phyloP scores from a whole-genome alignment of 225 moss, liverwort and hornwort species.

The Pseudisothecium myosuroides region DNA sequence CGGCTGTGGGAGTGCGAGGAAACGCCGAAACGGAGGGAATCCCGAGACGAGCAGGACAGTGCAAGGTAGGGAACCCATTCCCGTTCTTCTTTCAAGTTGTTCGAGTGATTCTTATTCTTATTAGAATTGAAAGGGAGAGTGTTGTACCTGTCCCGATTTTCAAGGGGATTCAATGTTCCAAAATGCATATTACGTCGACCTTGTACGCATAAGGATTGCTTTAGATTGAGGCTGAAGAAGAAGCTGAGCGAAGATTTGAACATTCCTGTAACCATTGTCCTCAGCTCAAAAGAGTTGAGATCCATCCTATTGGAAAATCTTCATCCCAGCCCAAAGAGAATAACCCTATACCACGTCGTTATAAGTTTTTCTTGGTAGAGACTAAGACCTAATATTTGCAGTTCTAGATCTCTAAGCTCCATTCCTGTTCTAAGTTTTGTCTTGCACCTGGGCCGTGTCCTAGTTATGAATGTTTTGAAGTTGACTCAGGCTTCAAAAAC shows the following conservation, averaged over 20 bases:
- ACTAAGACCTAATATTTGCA: not conserved
- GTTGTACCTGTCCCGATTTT: not conserved
- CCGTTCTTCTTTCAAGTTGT: not conserved
- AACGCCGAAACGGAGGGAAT: not conserved
- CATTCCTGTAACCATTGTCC: not conserved
- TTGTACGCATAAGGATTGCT: not conserved
- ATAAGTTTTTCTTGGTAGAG: not conserved
- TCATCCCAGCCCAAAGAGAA: not conserved
- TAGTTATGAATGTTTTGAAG: not conserved
- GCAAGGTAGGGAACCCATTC: not conserved
- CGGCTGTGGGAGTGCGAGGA: constrained; percentile 15
- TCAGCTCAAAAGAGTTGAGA: not conserved
- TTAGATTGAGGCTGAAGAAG: not conserved
- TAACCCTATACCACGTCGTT: not conserved
- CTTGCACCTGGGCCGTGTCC: not conserved
- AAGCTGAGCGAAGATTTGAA: not conserved
- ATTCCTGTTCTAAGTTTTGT: not conserved
- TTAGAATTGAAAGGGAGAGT: not conserved
- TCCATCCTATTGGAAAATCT: not conserved
- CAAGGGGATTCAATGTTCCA: not conserved
- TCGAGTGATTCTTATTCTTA: not conserved
- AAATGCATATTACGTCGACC: not conserved
- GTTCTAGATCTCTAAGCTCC: not conserved
- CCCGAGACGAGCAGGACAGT: not conserved
- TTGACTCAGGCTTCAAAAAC: not conserved